A percentile compares a stretch with the other conserved stretches of the same genome.
Evolutionary conservation across 2,329 filamentous ascomycete genomes (phyloP).

Genomic region (Teratosphaeriaceae sp.): DNA sequence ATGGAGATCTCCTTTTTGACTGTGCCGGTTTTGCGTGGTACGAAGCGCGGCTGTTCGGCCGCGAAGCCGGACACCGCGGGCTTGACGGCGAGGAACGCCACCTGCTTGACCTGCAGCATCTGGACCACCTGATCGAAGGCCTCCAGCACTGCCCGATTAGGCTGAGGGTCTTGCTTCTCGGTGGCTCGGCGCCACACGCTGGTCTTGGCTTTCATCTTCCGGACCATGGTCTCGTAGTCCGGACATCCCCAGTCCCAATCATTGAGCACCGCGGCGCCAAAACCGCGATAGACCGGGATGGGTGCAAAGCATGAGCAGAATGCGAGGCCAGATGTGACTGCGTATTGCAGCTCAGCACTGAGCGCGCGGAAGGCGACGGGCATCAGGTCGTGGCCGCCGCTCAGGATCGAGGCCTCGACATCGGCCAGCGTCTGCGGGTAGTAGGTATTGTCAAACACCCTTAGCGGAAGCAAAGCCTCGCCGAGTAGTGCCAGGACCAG

Average conservation of each 20-base stretch:
- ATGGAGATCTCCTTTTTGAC: too few relatives aligned
- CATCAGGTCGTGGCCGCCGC: constrained; percentile 6
- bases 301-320: constrained; percentile 14
- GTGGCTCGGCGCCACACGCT: constrained; percentile 4
- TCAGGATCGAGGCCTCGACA: constrained; percentile 10
- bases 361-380: constrained; percentile 10
- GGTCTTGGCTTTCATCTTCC: constrained; percentile 12
- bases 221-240: constrained; percentile 5
- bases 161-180: constrained; percentile 13
- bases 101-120: constrained; percentile 13
- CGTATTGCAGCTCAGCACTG: constrained; percentile 11
- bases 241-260: constrained; percentile 17
- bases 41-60: too few relatives aligned
- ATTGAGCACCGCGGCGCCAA: constrained; percentile 13
- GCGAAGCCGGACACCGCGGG: constrained; percentile 11
- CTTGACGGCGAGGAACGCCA: constrained; percentile 8
- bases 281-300: constrained; percentile 16
- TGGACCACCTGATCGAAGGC: constrained; percentile 12
- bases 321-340: constrained; percentile 10
- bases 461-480: constrained; percentile 10
- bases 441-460: constrained; percentile 11
- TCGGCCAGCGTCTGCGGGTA: constrained; percentile 10
- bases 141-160: constrained; percentile 9
- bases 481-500: constrained; percentile 14
- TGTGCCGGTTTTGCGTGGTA: too few relatives aligned